Conservation (phyloP, 495 filamentous ascomycete genomes). For the Hypoxylon fuscum region DNA sequence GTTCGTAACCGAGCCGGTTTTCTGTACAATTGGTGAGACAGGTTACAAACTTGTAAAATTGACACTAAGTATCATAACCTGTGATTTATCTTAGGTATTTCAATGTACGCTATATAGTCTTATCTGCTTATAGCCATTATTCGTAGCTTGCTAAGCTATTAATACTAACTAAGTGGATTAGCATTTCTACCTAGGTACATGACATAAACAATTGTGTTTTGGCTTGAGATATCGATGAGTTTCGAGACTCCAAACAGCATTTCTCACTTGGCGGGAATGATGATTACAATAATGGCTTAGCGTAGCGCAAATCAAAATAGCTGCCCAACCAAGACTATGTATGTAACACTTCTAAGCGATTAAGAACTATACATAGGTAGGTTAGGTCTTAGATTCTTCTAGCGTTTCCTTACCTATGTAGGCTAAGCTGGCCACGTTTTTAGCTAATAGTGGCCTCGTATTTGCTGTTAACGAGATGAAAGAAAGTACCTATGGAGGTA, state of each 20-base stretch:
- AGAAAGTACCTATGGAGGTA: slow-evolving; percentile 2
- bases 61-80: neutral
- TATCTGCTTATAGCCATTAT: no score
- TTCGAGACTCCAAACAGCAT: neutral
- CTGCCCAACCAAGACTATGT: no score
- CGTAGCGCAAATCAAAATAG: no score
- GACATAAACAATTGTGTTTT: neutral
- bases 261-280: neutral
- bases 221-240: neutral
- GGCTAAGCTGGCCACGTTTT: neutral
- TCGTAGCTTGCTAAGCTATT: no score
- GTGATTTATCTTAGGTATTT: no score
- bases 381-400: neutral
- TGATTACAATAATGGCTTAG: no score
- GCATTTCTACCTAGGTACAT: neutral
- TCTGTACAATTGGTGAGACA: slow-evolving; percentile 19
- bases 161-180: no score
- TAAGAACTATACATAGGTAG: neutral
- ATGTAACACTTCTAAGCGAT: neutral
- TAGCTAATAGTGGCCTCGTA: slow-evolving; percentile 8
- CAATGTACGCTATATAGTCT: no score
- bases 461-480: slow-evolving; percentile 13
- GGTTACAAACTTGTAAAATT: slow-evolving; percentile 3
- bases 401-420: neutral
- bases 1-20: slow-evolving; percentile 21